phyloP scores from a whole-genome alignment of 441 rosid species.

The Gossypium trilobum region DNA sequence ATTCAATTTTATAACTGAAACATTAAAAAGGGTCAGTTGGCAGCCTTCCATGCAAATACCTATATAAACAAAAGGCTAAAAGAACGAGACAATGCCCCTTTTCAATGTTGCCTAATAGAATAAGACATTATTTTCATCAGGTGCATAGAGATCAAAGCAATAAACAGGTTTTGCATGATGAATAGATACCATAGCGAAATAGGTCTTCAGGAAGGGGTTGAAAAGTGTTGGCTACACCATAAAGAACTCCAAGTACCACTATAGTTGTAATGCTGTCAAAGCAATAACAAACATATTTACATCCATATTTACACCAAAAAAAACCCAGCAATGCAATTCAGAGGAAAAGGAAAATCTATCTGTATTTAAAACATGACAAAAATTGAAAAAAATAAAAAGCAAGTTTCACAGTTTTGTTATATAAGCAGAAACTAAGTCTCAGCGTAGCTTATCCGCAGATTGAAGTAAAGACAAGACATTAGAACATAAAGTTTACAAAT shows the following conservation, averaged over 20 bases:
- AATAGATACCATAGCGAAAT: slow-evolving; percentile 59
- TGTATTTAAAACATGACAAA: not conserved
- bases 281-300: slow-evolving; percentile 16
- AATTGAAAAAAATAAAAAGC: not conserved
- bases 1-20: not conserved
- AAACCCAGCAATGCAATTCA: not conserved
- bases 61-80: not conserved
- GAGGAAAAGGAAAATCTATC: not conserved
- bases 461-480: not conserved
- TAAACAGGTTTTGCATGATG: not conserved
- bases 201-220: slow-evolving; percentile 75
- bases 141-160: not conserved
- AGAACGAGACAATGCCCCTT: not conserved
- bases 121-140: not conserved
- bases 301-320: not conserved
- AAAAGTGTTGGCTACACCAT: slow-evolving; percentile 31
- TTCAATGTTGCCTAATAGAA: not conserved
- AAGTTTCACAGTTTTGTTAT: not conserved
- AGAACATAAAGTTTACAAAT: not conserved
- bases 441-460: not conserved
- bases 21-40: not conserved
- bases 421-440: not conserved
- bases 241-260: slow-evolving; percentile 49
- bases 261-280: slow-evolving; percentile 70
- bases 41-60: not conserved